Evolutionary conservation across 805 yeast genomes (phyloP).

Genomic region (Saturnispora kantuleensis): DNA sequence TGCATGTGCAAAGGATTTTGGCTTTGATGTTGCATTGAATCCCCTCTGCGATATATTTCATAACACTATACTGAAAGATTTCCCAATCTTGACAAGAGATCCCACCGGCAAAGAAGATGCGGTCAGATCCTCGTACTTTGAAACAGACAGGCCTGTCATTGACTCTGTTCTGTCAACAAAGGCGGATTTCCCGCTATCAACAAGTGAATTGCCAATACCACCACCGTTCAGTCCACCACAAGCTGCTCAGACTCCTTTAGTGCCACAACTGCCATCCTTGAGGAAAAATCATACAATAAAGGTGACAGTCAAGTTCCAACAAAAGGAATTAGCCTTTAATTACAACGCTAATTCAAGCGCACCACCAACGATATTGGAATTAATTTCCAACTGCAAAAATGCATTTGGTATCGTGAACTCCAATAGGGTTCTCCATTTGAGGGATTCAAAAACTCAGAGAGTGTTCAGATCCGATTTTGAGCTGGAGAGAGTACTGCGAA

Average conservation of each 20-base stretch:
- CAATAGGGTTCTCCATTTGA: conserved; percentile 27
- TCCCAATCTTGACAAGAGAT: conserved; percentile 48
- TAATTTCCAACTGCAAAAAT: conserved; percentile 65
- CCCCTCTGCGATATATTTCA: conserved; percentile 63
- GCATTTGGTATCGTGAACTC: conserved; percentile 52
- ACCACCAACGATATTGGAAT: conserved; percentile 70
- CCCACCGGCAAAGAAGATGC: conserved; percentile 8
- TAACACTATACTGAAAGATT: conserved; percentile 48
- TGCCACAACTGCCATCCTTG: conserved; percentile 8
- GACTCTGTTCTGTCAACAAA: neutral
- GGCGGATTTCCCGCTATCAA: conserved; percentile 13
- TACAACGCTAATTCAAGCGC: conserved; percentile 58
- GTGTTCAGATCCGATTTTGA: conserved; percentile 37
- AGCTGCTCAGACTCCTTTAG: neutral
- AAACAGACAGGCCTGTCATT: neutral
- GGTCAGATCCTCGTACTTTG: conserved; percentile 2
- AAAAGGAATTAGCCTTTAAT: conserved; percentile 50
- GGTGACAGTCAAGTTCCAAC: conserved; percentile 41
- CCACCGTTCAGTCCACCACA: conserved; percentile 5
- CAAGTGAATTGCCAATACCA: conserved; percentile 12
- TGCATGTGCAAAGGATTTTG: conserved; percentile 67
- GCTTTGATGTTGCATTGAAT: conserved; percentile 59
- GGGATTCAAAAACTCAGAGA: conserved; percentile 23
- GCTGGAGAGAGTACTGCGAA: conserved; percentile 34
- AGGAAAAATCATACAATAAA: conserved; percentile 21